A percentile compares a stretch with the other conserved stretches of the same genome.
These are phyloP conservation scores for Xylariaceae sp. DNA, from an alignment of 2,329 filamentous ascomycete species.

Conservation along the genomic window DNA sequence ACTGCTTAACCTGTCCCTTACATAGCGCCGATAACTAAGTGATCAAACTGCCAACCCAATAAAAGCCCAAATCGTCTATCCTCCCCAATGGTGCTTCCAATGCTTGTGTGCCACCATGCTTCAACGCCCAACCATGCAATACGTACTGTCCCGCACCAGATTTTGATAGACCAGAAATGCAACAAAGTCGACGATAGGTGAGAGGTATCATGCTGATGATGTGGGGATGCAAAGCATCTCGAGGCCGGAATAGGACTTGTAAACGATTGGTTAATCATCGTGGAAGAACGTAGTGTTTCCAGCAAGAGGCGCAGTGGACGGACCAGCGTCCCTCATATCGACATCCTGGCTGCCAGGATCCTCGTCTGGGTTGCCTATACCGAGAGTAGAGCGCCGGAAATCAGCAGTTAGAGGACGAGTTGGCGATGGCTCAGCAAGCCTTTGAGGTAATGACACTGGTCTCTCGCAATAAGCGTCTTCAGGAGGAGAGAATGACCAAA, in stretches of 20 bases:
- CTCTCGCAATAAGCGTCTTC: conserved; percentile 65
- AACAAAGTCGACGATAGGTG: conserved; percentile 9
- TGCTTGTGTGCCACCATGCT: conserved; percentile 31
- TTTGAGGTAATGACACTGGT: conserved; percentile 53
- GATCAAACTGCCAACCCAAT: conserved; percentile 8
- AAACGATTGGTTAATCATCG: conserved; percentile 41
- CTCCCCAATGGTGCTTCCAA: conserved; percentile 25
- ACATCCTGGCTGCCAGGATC: conserved; percentile 48
- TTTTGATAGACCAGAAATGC: conserved; percentile 24
- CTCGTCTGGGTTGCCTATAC: conserved; percentile 32
- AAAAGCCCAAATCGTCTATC: conserved; percentile 7
- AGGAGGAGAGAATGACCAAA: conserved; percentile 93
- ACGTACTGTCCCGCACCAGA: conserved; percentile 20
- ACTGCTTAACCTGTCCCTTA: conserved; percentile 8
- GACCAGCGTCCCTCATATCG: conserved; percentile 59
- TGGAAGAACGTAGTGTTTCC: conserved; percentile 55
- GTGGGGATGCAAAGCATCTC: conserved; percentile 1
- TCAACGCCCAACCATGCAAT: conserved; percentile 37
- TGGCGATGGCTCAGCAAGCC: conserved; percentile 49
- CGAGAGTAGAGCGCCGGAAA: conserved; percentile 34
- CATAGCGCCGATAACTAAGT: conserved; percentile 8
- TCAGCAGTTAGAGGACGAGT: conserved; percentile 55
- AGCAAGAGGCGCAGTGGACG: conserved; percentile 56
- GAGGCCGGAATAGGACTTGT: background rate
- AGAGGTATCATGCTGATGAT: conserved; percentile 6